phyloP scores from a whole-genome alignment of 2,329 filamentous ascomycete species.

The Diatrype stigma region DNA sequence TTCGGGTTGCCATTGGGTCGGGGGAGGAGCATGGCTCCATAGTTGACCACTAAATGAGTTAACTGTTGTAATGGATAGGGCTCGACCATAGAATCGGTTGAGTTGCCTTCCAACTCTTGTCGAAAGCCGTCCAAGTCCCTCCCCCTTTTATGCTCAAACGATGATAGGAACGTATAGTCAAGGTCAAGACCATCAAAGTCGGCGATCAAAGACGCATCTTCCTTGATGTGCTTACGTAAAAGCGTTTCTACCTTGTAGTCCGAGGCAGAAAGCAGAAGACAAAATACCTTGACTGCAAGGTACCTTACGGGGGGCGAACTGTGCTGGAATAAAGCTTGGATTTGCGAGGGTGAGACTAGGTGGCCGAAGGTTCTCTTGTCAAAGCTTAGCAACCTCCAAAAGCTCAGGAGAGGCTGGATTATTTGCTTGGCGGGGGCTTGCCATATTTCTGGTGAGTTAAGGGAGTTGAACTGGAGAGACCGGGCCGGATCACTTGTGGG shows the following conservation, averaged over 20 bases:
- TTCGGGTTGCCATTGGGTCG: constrained; percentile 48
- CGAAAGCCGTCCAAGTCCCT: constrained; percentile 41
- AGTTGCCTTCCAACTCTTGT: constrained; percentile 29
- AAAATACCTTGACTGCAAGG: constrained; percentile 77
- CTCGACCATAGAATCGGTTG: constrained; percentile 12
- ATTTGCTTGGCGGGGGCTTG: constrained; percentile 18
- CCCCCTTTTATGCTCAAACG: constrained; percentile 54
- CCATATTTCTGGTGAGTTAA: constrained; percentile 12
- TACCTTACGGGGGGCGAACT: constrained; percentile 63
- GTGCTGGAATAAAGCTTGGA: constrained; percentile 66
- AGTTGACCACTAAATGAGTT: constrained; percentile 58
- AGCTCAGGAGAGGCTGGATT: constrained; percentile 53
- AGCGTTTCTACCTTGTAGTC: constrained; percentile 75
- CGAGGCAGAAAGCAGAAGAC: constrained; percentile 71
- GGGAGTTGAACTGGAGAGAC: constrained; percentile 23
- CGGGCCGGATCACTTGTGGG: constrained; percentile 10
- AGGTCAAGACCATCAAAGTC: constrained; percentile 71
- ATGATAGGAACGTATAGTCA: constrained; percentile 71
- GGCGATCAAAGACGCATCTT: constrained; percentile 57
- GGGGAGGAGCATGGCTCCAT: constrained; percentile 66
- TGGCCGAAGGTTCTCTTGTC: constrained; percentile 65
- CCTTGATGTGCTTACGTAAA: constrained; percentile 60
- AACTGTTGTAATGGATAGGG: constrained; percentile 37
- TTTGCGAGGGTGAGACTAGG: constrained; percentile 59
- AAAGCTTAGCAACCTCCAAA: constrained; percentile 76